Evolutionary conservation across 2,329 filamentous ascomycete species (phyloP).

Genomic region (Dactylellina leptospora): DNA sequence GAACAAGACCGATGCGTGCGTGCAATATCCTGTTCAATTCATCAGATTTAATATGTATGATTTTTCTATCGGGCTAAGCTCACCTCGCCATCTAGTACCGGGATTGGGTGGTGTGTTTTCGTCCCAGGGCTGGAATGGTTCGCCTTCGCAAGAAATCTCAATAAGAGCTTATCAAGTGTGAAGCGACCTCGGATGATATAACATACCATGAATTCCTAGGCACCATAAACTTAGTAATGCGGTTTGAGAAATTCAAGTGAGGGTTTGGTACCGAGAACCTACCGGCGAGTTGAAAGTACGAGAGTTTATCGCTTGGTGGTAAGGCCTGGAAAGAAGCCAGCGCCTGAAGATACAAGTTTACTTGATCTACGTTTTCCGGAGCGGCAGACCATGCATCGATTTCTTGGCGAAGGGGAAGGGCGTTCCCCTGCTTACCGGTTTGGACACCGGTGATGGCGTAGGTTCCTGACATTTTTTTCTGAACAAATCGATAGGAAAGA

Average conservation of each 20-base stretch:
- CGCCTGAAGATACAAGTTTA: slow-evolving; percentile 77
- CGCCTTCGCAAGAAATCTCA: slow-evolving; percentile 71
- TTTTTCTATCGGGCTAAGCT: neutral
- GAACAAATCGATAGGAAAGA: no score
- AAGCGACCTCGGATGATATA: neutral
- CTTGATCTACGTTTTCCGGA: slow-evolving; percentile 45
- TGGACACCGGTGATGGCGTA: slow-evolving; percentile 44
- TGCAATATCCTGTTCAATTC: slow-evolving; percentile 73
- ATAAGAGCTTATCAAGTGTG: neutral
- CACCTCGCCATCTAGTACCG: slow-evolving; percentile 33
- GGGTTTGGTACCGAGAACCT: no score
- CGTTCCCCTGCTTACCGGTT: slow-evolving; percentile 3
- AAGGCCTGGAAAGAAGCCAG: slow-evolving; percentile 76
- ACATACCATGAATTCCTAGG: slow-evolving; percentile 40
- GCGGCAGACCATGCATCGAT: slow-evolving; percentile 48
- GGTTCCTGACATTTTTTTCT: slow-evolving; percentile 32
- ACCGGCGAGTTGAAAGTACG: slow-evolving; percentile 83
- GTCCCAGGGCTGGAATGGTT: slow-evolving; percentile 70
- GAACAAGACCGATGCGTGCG: slow-evolving; percentile 78
- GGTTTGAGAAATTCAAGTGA: neutral
- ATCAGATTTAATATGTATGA: neutral
- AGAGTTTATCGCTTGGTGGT: slow-evolving; percentile 71
- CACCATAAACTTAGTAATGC: neutral
- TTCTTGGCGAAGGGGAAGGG: slow-evolving; percentile 44
- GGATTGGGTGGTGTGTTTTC: slow-evolving; percentile 59